Evolutionary conservation across 2,329 filamentous ascomycete species (phyloP), one percentile per base, ranked within the genome.

Genomic region (Calonectria naviculata): DNA sequence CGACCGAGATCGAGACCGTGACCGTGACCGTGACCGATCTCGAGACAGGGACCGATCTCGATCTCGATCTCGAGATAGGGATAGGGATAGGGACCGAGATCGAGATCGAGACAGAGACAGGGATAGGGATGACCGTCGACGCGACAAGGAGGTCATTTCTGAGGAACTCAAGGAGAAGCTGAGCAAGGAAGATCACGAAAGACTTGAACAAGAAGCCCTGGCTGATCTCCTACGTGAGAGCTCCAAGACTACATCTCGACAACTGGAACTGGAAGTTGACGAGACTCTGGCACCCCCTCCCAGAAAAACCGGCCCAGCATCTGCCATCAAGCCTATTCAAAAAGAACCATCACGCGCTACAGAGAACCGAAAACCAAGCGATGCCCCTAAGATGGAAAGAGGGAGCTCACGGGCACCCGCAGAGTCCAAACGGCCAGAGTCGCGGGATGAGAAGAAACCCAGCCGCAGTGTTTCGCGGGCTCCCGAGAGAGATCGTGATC

Each of bases 181-280:
- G 13, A 88, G 88, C 8, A 87, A 90, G 71, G 89, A 91, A 73
- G 89, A 91, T 44, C 86, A 88, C 29, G 87, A 90, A 65, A 84
- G 86, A 21, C 84, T 91, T 9, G 89, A 91, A 75, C 86, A 88
- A 75, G 88, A 90, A 74, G 89, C 89, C 1, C 81, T 91, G 70
- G 88, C 87, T 24, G 88, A 91, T 71, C 84, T 91, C 17, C 80
- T 91, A 15, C 85, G 89, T n/a, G 89, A 91, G 75, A 91, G 89
- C 80, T 89, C 86, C 65, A 86, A 86, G 49, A 83, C 84, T 29
- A 80, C 84, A 4, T 81, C 84, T 3, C 87, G 87, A 70, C 85
- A 87, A 66, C 87, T 86, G 9, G 89, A 91, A 75, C 77, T 90
- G 54, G 89, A 91, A 73, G 83, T 91, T 44, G 89, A 91, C 70